Evolutionary conservation across 2,329 filamentous ascomycete genomes (phyloP), one percentile per base, ranked within the genome.

Genomic region (Colletotrichum sp.): DNA sequence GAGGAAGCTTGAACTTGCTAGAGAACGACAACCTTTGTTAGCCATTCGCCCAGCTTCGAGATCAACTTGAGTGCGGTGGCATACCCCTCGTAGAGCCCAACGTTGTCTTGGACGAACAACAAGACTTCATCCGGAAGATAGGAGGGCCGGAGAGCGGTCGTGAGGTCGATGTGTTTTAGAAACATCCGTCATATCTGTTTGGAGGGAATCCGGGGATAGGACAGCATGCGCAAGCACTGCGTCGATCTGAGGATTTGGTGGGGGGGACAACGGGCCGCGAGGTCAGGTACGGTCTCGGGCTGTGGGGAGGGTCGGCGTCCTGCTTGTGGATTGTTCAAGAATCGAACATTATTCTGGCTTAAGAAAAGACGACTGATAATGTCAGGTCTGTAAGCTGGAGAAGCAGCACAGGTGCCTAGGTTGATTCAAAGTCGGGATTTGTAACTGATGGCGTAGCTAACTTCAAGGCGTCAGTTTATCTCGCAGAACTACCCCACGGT

Each of bases 41-140:
- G 74, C 34, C 6, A 34, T 8, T 8, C 5, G 49, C n/a, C 34
- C 15, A 55, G 15, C 2, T 34, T 30, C 16, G 7, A 36, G 2
- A 4, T 32, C n/a, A 21, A 39, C 49, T 21, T 49, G 66, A n/a
- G 28, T 57, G 30, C 21, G 67, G 26, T 36, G 65, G 88, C 93
- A 87, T 90, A 98, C 96, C 97, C 97, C 90, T 99, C 95, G 88
- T 99, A 99, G 77, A 99, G 90, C 80, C 97, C 97, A 81, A 99
- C 96, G 85, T 95, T 96, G 89, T 99, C 96, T 88, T 99, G 96
- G 75, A 99, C 96, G 87, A 98, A 99, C 76, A 99, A 91, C 71
- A 99, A 90, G 80, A 95, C 94, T 90, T 99, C 97, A 89, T 98
- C 97, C 82, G 95, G 94, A 79, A 98, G 91, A 84, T 98, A 94